Evolutionary conservation across 2,329 filamentous ascomycete species (phyloP).

Genomic region (Colletotrichum filicis): DNA sequence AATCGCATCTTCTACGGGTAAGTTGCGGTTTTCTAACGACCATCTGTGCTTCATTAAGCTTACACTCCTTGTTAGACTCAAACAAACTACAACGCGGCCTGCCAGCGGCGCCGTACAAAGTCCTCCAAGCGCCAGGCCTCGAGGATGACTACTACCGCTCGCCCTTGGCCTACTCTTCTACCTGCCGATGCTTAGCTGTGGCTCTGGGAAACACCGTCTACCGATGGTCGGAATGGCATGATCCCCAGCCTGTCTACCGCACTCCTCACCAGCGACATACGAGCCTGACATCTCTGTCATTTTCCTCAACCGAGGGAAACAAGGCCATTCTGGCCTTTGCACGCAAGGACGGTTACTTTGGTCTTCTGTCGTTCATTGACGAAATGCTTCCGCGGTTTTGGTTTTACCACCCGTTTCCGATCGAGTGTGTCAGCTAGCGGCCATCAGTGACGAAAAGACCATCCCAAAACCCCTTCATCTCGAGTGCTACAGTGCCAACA

Average conservation of each 20-base stretch:
- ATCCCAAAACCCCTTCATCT: constrained; percentile 60
- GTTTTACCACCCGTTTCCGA: constrained; percentile 74
- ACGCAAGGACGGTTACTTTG: constrained; percentile 79
- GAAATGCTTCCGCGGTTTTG: constrained; percentile 77
- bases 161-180: constrained; percentile 84
- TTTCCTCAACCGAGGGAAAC: constrained; percentile 82
- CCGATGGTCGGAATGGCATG: constrained; percentile 84
- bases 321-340: constrained; percentile 88
- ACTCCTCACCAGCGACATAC: constrained; percentile 38
- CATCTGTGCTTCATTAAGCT: neutral
- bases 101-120: constrained; percentile 81
- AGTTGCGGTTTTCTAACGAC: neutral
- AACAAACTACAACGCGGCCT: constrained; percentile 47
- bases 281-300: constrained; percentile 86
- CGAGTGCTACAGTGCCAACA: constrained; percentile 66
- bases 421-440: constrained; percentile 86
- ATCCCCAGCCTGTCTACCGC: constrained; percentile 68
- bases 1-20: neutral
- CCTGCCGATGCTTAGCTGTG: constrained; percentile 81
- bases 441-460: constrained; percentile 67
- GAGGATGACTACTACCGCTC: constrained; percentile 97
- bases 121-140: constrained; percentile 89
- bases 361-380: constrained; percentile 82
- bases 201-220: constrained; percentile 85
- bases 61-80: neutral